Evolutionary conservation across 1,284 basidiomycete species (phyloP).

Genomic region (Lentinula novae-zelandiae): DNA sequence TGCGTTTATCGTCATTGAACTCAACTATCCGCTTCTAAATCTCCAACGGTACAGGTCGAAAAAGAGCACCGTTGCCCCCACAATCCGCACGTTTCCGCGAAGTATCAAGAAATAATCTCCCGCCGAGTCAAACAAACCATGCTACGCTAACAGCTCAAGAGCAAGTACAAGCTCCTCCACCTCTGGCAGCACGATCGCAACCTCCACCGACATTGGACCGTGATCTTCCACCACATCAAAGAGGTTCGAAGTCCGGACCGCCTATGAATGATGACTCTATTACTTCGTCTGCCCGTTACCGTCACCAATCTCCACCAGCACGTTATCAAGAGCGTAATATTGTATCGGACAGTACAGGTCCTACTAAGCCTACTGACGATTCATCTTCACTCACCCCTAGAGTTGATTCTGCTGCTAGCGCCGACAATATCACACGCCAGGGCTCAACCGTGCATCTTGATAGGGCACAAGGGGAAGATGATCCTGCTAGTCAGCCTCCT

Average conservation of each 20-base stretch:
- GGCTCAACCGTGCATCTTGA: slow-evolving; percentile 21
- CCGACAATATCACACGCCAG: slow-evolving; percentile 10
- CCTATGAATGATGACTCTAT: not conserved
- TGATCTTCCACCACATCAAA: slow-evolving; percentile 8
- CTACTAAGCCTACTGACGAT: not conserved
- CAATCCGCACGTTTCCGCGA: slow-evolving; percentile 29
- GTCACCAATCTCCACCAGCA: not conserved
- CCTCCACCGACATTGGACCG: not conserved
- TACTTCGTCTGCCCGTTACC: not conserved
- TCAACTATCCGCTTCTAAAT: not conserved
- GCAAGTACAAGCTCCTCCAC: not conserved
- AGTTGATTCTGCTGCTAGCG: slow-evolving; percentile 6
- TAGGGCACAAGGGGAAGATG: slow-evolving; percentile 9
- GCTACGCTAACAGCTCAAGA: not conserved
- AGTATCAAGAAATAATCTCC: slow-evolving; percentile 2
- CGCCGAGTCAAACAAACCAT: not conserved
- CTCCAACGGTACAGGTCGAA: slow-evolving; percentile 20
- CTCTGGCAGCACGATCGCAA: not conserved
- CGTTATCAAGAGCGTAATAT: not conserved
- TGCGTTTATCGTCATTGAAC: not conserved
- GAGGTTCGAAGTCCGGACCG: not conserved
- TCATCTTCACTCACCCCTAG: not conserved
- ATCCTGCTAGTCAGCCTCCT: slow-evolving; percentile 15
- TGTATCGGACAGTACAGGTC: too few species aligned
- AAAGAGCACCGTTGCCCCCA: slow-evolving; percentile 29